Base-by-base conservation (phyloP, 2,329 filamentous ascomycete species). In the Clonostachys byssicola region DNA sequence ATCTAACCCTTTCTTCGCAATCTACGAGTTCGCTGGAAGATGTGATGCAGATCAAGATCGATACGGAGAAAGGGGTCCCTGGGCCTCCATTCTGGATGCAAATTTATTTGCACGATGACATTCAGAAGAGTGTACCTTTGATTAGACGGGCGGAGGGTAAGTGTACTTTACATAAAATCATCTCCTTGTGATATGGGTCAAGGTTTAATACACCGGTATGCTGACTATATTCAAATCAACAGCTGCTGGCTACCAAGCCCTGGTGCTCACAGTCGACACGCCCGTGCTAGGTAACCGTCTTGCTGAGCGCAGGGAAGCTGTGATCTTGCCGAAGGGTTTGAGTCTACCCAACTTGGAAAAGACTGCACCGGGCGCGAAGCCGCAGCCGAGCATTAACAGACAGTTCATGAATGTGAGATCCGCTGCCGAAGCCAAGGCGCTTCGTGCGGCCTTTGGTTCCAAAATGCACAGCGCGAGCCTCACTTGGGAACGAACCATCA, bases 81-180 rank as follows among this genome's bases (percentile, higher is more conserved):
- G 12, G 8, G 72, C 59, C 64, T 72, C 45, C 72, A 81, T 56
- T 56, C 6, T 47, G 46, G 46, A 47, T 47, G 46, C 46, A 47
- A 30, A 12, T 47, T n/a, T 47, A 47, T 18, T 34, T 47, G 7
- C 40, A 47, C 12, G 50, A 52, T 34, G 45, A 55, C 18, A 50
- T 51, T 1, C 48, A 55, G 18, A 51, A 55, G n/a, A 57, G 54
- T 38, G 34, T 52, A 1, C 43, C 48, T 7, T 36, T 60, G 30
- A 57, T 62, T n/a, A 47, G 48, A n/a, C 50, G 59, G 3, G 56
- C 55, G 17, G 57, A 61, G 35, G 40, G 49, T 47, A 35, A 14
- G 34, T 17, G 10, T 2, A 2, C 23, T 10, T 30, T 8, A 30
- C 23, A 2, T 8, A 9, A 30, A 30, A 30, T 30, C 23, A 9